These are phyloP conservation scores for Gracilaria vermiculophylla DNA, from an alignment of 23 red algal species.

Conservation along the genomic window DNA sequence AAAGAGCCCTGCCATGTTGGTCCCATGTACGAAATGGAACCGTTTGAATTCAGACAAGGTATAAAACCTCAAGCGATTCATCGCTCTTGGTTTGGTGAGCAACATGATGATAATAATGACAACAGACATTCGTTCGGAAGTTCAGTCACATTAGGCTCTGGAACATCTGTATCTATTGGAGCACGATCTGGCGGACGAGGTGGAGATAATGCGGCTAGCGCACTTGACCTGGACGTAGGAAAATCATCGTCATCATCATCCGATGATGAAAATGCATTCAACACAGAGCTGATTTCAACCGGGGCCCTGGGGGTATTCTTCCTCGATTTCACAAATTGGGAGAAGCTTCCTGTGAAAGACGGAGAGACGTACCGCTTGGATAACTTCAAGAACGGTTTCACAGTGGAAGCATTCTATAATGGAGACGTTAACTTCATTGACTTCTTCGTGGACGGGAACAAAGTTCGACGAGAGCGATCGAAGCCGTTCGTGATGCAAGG, in stretches of 20 bases:
- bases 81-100: constrained; percentile 8
- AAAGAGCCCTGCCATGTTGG: constrained; percentile 48
- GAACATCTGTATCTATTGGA: not conserved
- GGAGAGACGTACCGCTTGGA: constrained; percentile 29
- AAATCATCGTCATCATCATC: not conserved
- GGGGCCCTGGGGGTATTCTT: constrained; percentile 47
- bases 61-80: constrained; percentile 4
- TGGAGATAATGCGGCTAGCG: not conserved
- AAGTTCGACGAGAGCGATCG: constrained; percentile 22
- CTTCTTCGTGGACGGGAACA: constrained; percentile 27
- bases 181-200: constrained; percentile 2
- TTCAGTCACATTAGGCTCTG: constrained; percentile 18
- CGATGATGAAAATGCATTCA: constrained; percentile 10
- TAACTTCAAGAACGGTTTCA: constrained; percentile 31
- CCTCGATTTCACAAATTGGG: constrained; percentile 40
- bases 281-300: constrained; percentile 16
- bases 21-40: constrained; percentile 33
- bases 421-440: constrained; percentile 30
- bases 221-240: not conserved
- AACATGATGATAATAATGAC: not conserved
- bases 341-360: constrained; percentile 16
- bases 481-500: constrained; percentile 39
- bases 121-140: not conserved
- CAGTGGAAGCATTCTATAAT: constrained; percentile 50
- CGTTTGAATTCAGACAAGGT: constrained; percentile 32